Conservation (phyloP, 805 yeast genomes). For the Kodamaea kakaduensis region DNA sequence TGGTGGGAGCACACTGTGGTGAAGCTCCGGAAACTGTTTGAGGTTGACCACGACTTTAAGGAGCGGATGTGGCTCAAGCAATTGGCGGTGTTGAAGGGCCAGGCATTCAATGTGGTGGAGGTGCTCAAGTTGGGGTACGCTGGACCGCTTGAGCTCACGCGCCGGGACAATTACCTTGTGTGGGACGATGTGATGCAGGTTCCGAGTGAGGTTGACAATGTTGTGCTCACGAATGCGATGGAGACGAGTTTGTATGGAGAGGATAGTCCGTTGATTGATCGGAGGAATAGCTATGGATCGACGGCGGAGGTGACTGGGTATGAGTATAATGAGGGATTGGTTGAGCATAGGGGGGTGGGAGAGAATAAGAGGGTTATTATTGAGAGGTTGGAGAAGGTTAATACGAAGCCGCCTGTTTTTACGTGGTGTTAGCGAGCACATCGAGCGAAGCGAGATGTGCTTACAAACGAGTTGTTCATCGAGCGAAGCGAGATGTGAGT, state of each 20-base stretch:
- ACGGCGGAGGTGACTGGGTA: slow-evolving; percentile 10
- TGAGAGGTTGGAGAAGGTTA: slow-evolving; percentile 55
- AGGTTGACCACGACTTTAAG: slow-evolving; percentile 57
- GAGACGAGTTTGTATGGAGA: slow-evolving; percentile 19
- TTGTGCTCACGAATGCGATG: slow-evolving; percentile 41
- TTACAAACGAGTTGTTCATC: too few species aligned
- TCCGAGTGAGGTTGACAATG: slow-evolving; percentile 32
- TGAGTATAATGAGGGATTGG: slow-evolving; percentile 11
- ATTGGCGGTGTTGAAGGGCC: slow-evolving; percentile 70
- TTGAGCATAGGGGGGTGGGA: background rate
- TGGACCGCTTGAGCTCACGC: slow-evolving; percentile 65
- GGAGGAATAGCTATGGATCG: slow-evolving; percentile 5
- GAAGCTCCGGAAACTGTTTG: slow-evolving; percentile 46
- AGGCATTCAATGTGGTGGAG: slow-evolving; percentile 72
- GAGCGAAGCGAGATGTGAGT: too few species aligned
- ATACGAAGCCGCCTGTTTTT: slow-evolving; percentile 57
- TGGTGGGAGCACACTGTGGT: slow-evolving; percentile 69
- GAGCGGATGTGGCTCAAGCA: slow-evolving; percentile 65
- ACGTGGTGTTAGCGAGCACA: slow-evolving; percentile 51
- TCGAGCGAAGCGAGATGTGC: background rate
- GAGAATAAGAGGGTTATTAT: slow-evolving; percentile 45
- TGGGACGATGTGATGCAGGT: slow-evolving; percentile 61
- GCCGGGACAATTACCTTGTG: slow-evolving; percentile 53
- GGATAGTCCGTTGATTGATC: slow-evolving; percentile 1
- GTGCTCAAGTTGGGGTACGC: slow-evolving; percentile 52